Conservation (phyloP, 345 rosid genomes). For the Syzygium jambos region DNA sequence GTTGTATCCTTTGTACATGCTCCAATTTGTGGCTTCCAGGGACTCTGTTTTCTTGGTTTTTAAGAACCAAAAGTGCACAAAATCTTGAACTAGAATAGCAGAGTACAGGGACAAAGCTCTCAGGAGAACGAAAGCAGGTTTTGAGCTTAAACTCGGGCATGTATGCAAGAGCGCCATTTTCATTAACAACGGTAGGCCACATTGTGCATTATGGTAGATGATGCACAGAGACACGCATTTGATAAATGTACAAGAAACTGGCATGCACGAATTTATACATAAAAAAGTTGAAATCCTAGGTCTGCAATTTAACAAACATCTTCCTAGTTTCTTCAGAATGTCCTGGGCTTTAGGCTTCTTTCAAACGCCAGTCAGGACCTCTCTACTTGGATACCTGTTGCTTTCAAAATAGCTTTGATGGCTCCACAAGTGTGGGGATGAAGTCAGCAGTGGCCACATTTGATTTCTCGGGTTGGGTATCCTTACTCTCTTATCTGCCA, state of each 20-base stretch:
- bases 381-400: slow-evolving; percentile 16
- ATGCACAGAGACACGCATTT: neutral
- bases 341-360: neutral
- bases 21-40: neutral
- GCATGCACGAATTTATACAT: neutral
- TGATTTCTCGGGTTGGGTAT: slow-evolving; percentile 21
- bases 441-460: slow-evolving; percentile 64
- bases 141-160: neutral
- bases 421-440: slow-evolving; percentile 57
- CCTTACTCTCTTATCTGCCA: neutral
- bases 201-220: neutral
- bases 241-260: neutral
- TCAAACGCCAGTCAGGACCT: slow-evolving; percentile 51
- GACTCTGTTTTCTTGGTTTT: neutral
- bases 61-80: neutral
- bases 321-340: neutral
- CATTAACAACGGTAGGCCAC: neutral
- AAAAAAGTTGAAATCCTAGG: neutral
- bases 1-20: neutral
- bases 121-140: neutral
- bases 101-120: neutral
- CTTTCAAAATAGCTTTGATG: slow-evolving; percentile 22
- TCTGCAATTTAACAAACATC: neutral
- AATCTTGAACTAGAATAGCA: neutral
- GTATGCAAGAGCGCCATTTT: neutral